Evolutionary conservation across 2,329 filamentous ascomycete genomes (phyloP), one percentile per base, ranked within the genome.

Genomic region (Ambrosiella cleistominuta): DNA sequence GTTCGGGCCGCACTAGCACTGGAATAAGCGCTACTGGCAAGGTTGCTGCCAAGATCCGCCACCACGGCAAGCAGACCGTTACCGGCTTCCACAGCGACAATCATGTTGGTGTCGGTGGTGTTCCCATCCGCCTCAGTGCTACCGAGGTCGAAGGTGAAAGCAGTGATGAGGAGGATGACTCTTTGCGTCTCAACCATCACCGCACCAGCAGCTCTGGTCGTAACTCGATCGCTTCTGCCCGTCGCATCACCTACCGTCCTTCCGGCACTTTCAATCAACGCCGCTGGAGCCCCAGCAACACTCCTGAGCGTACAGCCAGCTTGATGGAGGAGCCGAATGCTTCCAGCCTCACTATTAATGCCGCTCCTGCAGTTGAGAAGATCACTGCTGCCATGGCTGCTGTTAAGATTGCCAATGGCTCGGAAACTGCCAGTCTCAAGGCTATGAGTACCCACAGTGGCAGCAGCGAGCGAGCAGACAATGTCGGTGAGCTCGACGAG

Each of bases 121-220:
- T 97, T 44, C 93, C 93, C 1, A 81, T 96, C 70, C 83, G 93
- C 49, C 75, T 98, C 62, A 95, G 88, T 68, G 91, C 93, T n/a
- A 94, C 87, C 55, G 93, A 98, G 69, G 87, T 97, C 12, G 89
- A 95, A 65, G 88, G 87, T 63, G 89, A 84, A 63, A 88, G 90
- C 64, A 88, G 83, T 66, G 86, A 88, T 56, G 84, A 88, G 50
- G 86, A 88, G 54, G 82, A 85, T 47, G 68, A 70, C 13, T 69
- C 71, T 39, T 47, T 55, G 35, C 60, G 75, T 61, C 65, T 76
- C 70, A 75, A 82, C 63, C 85, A 90, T 70, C 80, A 81, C 62
- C 75, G 86, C 62, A 85, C 81, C 19, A 83, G 85, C 51, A 89
- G 85, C 68, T 89, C 85, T 65, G 85, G 85, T 17, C 77, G 85